A percentile compares a stretch with the other conserved stretches of the same genome.
These are phyloP conservation scores for Microcyclospora tardicrescens DNA, from an alignment of 2,329 filamentous ascomycete genomes.

Conservation along the genomic window DNA sequence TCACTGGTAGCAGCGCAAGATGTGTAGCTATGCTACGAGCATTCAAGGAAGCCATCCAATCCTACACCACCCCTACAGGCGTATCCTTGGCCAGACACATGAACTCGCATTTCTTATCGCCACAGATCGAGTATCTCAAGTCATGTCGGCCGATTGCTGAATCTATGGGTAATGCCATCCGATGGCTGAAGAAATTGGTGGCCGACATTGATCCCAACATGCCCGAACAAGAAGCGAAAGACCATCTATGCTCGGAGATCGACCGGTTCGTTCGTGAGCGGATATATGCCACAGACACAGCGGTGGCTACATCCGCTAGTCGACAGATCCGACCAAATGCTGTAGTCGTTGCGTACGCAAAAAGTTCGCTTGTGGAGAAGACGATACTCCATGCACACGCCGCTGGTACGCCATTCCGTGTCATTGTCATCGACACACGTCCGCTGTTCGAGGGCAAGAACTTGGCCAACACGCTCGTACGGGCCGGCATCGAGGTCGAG, in stretches of 20 bases:
- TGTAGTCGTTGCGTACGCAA: constrained; percentile 74
- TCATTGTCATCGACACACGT: constrained; percentile 70
- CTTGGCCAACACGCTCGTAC: constrained; percentile 57
- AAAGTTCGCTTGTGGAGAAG: constrained; percentile 74
- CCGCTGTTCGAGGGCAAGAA: constrained; percentile 58
- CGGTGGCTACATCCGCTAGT: constrained; percentile 66
- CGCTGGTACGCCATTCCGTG: constrained; percentile 61
- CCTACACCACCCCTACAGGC: constrained; percentile 78
- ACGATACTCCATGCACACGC: constrained; percentile 61
- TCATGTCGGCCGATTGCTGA: constrained; percentile 93
- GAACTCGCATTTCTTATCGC: constrained; percentile 77
- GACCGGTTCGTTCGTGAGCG: constrained; percentile 85
- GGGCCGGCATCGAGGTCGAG: constrained; percentile 59
- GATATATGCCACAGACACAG: constrained; percentile 72
- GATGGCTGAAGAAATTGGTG: constrained; percentile 86
- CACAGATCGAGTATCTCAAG: constrained; percentile 88
- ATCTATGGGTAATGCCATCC: constrained; percentile 92
- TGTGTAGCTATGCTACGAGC: constrained; percentile 78
- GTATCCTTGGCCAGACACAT: constrained; percentile 83
- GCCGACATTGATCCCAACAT: constrained; percentile 79
- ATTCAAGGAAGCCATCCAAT: constrained; percentile 84
- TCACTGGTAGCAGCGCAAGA: constrained; percentile 80
- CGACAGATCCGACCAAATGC: constrained; percentile 67
- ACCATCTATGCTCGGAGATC: constrained; percentile 63
- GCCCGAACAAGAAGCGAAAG: constrained; percentile 70